Evolutionary conservation across 805 yeast species (phyloP).

Genomic region (Peterozyma xylosa): DNA sequence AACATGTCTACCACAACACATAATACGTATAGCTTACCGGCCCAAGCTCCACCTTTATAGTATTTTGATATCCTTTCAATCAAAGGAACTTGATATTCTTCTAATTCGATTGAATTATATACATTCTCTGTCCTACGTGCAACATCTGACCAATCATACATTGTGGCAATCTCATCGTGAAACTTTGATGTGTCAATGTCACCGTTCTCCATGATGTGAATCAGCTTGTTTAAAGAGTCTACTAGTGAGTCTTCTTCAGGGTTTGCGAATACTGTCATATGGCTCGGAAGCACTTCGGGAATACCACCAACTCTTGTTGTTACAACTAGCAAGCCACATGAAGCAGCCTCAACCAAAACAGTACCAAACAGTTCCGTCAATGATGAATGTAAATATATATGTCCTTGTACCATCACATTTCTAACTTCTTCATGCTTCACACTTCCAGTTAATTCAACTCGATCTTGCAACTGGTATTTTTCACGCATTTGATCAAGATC

Average conservation of each 20-base stretch:
- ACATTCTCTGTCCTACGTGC: slow-evolving; percentile 83
- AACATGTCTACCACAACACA: slow-evolving; percentile 78
- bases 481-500: slow-evolving; percentile 96
- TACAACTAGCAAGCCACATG: slow-evolving; percentile 89
- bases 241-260: slow-evolving; percentile 84
- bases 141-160: slow-evolving; percentile 91
- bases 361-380: slow-evolving; percentile 98
- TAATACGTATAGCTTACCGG: slow-evolving; percentile 75
- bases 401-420: slow-evolving; percentile 88
- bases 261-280: slow-evolving; percentile 87
- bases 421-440: slow-evolving; percentile 90
- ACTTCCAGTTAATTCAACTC: slow-evolving; percentile 80
- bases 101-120: slow-evolving; percentile 40
- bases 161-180: slow-evolving; percentile 66
- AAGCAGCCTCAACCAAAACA: slow-evolving; percentile 93
- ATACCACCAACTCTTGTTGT: slow-evolving; percentile 97
- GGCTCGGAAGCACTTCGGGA: slow-evolving; percentile 88
- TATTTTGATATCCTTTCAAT: slow-evolving; percentile 53
- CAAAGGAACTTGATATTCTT: slow-evolving; percentile 29
- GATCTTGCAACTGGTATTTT: slow-evolving; percentile 71
- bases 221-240: slow-evolving; percentile 65
- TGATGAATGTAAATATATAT: slow-evolving; percentile 88
- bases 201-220: slow-evolving; percentile 46
- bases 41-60: slow-evolving; percentile 72
- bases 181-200: slow-evolving; percentile 65